Conservation (phyloP, 192 early-diverging fungal genomes). For the Backusella psychrophila region DNA sequence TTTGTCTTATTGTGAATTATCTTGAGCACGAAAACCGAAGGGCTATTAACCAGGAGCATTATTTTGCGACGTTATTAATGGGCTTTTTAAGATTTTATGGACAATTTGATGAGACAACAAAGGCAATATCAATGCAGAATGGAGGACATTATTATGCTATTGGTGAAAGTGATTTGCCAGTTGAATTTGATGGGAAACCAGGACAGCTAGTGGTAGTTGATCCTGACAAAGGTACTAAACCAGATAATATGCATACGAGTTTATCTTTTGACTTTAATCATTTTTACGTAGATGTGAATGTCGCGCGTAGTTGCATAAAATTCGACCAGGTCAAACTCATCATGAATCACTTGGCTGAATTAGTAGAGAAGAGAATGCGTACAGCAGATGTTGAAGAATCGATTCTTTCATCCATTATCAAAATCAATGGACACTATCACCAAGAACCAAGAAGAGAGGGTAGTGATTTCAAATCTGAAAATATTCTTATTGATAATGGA, state of each 20-base stretch:
- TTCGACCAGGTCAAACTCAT: background rate
- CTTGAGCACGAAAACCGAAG: conserved; percentile 9
- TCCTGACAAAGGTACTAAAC: background rate
- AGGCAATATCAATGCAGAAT: background rate
- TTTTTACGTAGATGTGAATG: background rate
- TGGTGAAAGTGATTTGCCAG: background rate
- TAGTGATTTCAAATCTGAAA: background rate
- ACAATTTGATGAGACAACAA: background rate
- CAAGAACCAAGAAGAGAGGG: conserved; percentile 9
- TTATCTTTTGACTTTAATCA: background rate
- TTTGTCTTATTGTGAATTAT: conserved; percentile 31
- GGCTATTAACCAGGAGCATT: background rate
- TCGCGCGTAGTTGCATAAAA: conserved; percentile 8
- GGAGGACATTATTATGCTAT: background rate
- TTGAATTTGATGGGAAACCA: background rate
- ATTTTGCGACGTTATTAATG: conserved; percentile 3
- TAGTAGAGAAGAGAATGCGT: background rate
- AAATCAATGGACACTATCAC: background rate
- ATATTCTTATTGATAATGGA: background rate
- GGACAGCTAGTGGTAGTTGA: conserved; percentile 6
- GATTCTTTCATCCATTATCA: conserved; percentile 11
- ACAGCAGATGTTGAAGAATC: background rate
- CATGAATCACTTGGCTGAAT: background rate
- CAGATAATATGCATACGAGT: background rate
- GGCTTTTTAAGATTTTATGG: conserved; percentile 13